These are phyloP conservation scores for Mortierella antarctica DNA, from an alignment of 192 early-diverging fungal species.

Conservation along the genomic window DNA sequence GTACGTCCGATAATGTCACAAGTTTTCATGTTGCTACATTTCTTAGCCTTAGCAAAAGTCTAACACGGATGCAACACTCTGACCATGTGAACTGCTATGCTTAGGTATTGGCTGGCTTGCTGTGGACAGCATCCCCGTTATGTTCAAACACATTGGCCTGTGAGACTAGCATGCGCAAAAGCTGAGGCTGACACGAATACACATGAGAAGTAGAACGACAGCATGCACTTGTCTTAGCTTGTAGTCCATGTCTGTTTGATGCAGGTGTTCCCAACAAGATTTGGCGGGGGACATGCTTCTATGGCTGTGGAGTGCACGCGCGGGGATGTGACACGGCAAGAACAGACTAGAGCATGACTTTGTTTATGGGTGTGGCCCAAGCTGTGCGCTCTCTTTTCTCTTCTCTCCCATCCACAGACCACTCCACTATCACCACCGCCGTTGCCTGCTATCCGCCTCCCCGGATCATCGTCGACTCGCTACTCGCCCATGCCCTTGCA, in stretches of 20 bases:
- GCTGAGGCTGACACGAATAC: neutral
- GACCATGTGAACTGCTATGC: neutral
- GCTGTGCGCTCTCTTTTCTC: conserved; percentile 10
- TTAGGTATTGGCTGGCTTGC: conserved; percentile 63
- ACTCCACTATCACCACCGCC: neutral
- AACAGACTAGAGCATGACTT: too few relatives aligned
- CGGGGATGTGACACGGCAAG: too few relatives aligned
- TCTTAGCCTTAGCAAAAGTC: neutral
- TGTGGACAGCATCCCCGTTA: conserved; percentile 54
- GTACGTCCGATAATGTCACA: conserved; percentile 14
- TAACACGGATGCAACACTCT: too few relatives aligned
- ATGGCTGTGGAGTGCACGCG: too few relatives aligned
- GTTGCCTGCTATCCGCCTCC: neutral
- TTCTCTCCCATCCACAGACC: neutral
- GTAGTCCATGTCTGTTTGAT: too few relatives aligned
- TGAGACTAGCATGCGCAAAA: conserved; percentile 13
- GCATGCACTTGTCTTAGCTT: neutral
- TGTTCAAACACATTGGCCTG: conserved; percentile 59
- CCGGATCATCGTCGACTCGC: neutral
- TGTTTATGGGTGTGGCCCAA: too few relatives aligned
- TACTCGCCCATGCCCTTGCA: neutral
- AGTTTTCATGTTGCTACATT: neutral
- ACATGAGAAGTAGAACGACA: neutral
- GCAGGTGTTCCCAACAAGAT: too few relatives aligned
- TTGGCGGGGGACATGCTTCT: neutral